Conservation (phyloP, 2,329 filamentous ascomycete species). For the Domatiomyces globalis region DNA sequence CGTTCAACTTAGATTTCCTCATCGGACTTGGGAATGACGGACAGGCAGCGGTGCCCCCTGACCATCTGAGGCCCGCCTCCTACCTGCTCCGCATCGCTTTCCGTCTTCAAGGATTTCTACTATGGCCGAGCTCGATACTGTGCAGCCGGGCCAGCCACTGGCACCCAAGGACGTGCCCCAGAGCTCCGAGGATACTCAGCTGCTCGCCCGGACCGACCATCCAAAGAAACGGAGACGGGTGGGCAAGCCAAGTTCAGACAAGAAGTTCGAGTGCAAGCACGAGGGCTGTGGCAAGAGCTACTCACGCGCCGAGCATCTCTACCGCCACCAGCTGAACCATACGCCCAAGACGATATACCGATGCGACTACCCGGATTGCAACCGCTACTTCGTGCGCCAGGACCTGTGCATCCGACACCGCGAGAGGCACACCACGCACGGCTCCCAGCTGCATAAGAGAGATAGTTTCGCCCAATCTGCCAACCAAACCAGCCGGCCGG, state of each 20-base stretch:
- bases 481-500: slow-evolving; percentile 8
- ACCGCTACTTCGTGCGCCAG: slow-evolving; percentile 79
- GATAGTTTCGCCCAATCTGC: slow-evolving; percentile 29
- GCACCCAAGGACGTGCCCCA: not conserved
- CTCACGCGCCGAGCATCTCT: slow-evolving; percentile 89
- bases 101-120: not conserved
- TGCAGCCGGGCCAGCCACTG: slow-evolving; percentile 1
- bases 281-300: slow-evolving; percentile 91
- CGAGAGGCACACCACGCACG: slow-evolving; percentile 58
- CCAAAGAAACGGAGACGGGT: slow-evolving; percentile 32
- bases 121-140: slow-evolving; percentile 3
- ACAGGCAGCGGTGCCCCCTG: too few relatives aligned
- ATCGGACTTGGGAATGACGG: not conserved
- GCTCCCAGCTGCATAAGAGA: slow-evolving; percentile 38
- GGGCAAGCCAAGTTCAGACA: slow-evolving; percentile 33
- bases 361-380: slow-evolving; percentile 84
- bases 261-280: slow-evolving; percentile 63
- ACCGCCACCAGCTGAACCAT: slow-evolving; percentile 92
- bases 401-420: slow-evolving; percentile 79
- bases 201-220: slow-evolving; percentile 4
- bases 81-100: not conserved
- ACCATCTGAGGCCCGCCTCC: not conserved
- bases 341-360: slow-evolving; percentile 88
- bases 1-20: not conserved
- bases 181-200: not conserved